Percentiles rank a stretch among this genome's conserved stretches.
These are phyloP conservation scores for Ceratocystiopsis sp. DNA, from an alignment of 2,329 filamentous ascomycete species.

Conservation along the genomic window DNA sequence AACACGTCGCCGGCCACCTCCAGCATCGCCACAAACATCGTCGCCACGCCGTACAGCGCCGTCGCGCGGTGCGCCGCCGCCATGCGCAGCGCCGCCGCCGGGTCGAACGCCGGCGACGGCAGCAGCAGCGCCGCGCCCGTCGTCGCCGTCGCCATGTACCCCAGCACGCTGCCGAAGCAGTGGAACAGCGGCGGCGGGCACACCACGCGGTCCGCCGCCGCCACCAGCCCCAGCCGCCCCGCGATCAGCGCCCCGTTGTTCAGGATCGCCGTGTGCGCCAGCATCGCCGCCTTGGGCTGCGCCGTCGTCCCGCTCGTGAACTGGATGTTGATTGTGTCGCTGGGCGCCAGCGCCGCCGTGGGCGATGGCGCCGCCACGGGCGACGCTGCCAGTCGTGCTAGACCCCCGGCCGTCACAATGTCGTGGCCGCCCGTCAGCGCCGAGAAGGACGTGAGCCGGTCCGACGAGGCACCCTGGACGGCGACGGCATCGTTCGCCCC, in stretches of 20 bases:
- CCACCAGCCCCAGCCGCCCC: constrained; percentile 67
- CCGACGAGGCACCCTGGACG: too few species aligned
- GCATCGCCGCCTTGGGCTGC: constrained; percentile 76
- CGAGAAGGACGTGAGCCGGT: constrained; percentile 31
- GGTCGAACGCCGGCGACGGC: constrained; percentile 74
- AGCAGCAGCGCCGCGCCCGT: constrained; percentile 66
- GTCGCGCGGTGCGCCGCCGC: constrained; percentile 35
- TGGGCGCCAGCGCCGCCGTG: constrained; percentile 29
- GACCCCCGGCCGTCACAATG: not conserved
- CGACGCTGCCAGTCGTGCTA: constrained; percentile 1
- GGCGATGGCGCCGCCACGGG: constrained; percentile 19
- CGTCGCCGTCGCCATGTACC: constrained; percentile 92
- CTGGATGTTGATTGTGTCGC: constrained; percentile 83
- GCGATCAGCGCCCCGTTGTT: constrained; percentile 86
- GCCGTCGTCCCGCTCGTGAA: constrained; percentile 95
- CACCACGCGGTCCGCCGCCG: constrained; percentile 55
- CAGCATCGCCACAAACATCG: constrained; percentile 84
- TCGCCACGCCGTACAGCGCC: constrained; percentile 73
- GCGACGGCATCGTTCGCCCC: constrained; percentile 14
- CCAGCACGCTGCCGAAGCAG: constrained; percentile 82
- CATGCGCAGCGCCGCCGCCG: constrained; percentile 48
- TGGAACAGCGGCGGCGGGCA: constrained; percentile 76
- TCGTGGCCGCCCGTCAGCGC: constrained; percentile 15
- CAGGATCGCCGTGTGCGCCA: constrained; percentile 70
- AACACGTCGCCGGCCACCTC: constrained; percentile 46